phyloP scores from a whole-genome alignment of 768 basidiomycete species.

The Hygrophorus russula region DNA sequence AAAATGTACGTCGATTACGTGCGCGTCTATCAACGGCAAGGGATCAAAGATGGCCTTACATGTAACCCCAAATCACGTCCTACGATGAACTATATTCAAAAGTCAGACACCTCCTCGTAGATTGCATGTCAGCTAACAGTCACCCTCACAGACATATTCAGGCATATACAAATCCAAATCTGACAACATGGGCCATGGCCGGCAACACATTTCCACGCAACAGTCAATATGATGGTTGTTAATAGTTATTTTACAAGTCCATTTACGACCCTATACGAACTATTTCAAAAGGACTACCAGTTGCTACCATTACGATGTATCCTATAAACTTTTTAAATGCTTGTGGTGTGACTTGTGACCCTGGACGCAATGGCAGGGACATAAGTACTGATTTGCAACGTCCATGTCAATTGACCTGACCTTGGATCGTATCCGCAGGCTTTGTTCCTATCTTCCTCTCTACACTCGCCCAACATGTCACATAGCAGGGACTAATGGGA shows the following conservation, averaged over 20 bases:
- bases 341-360: not conserved
- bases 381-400: too few species aligned
- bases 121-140: not conserved
- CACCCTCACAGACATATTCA: conserved; percentile 23
- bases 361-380: too few species aligned
- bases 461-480: conserved; percentile 80
- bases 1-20: conserved; percentile 86
- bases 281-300: not conserved
- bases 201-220: conserved; percentile 73
- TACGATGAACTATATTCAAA: conserved; percentile 69
- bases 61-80: conserved; percentile 76
- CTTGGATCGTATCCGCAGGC: conserved; percentile 42
- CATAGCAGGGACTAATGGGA: conserved; percentile 93
- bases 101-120: conserved; percentile 23
- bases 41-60: conserved; percentile 53
- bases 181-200: conserved; percentile 77
- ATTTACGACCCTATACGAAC: not conserved
- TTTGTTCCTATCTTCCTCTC: conserved; percentile 43
- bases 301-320: not conserved
- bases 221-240: conserved; percentile 31
- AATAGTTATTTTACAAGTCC: conserved; percentile 5
- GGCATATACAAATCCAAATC: conserved; percentile 70
- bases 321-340: not conserved
- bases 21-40: conserved; percentile 74
- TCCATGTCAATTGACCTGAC: conserved; percentile 44